Percentiles rank a stretch among this genome's conserved stretches.
Conservation (phyloP, 2,329 filamentous ascomycete species). For the Alternaria triticina region DNA sequence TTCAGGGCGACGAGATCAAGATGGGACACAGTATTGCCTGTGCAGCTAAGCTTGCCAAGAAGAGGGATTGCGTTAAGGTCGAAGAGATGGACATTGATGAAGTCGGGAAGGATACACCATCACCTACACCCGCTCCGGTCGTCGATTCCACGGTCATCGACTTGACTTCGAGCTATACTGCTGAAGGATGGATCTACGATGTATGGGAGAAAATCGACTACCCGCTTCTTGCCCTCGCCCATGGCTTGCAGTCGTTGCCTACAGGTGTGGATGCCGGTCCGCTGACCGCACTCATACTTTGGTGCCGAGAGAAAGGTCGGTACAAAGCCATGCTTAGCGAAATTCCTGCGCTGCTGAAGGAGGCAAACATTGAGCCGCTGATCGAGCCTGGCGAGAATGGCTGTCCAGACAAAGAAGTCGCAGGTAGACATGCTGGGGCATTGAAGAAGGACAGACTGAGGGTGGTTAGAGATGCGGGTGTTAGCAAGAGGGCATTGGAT, state of each 20-base stretch:
- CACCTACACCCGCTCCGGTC: fast-evolving
- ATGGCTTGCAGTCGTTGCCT: slow-evolving; percentile 18
- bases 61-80: background rate
- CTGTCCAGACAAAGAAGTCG: slow-evolving; percentile 1
- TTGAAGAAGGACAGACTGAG: slow-evolving; percentile 18
- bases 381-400: slow-evolving; percentile 12
- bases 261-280: slow-evolving; percentile 23
- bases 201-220: slow-evolving; percentile 21
- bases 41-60: background rate
- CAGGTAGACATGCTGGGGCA: background rate
- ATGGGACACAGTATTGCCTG: background rate
- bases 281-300: slow-evolving; percentile 18
- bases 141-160: background rate
- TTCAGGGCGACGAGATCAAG: background rate
- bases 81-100: background rate
- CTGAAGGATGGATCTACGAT: slow-evolving; percentile 16
- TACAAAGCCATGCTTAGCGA: slow-evolving; percentile 17
- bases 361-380: slow-evolving; percentile 5
- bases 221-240: slow-evolving; percentile 22
- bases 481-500: background rate
- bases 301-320: slow-evolving; percentile 6
- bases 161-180: slow-evolving; percentile 1
- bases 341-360: slow-evolving; percentile 3
- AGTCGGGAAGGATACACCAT: background rate
- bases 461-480: background rate